Evolutionary conservation across 2,329 filamentous ascomycete species (phyloP).

Genomic region (Sporothrix humicola): DNA sequence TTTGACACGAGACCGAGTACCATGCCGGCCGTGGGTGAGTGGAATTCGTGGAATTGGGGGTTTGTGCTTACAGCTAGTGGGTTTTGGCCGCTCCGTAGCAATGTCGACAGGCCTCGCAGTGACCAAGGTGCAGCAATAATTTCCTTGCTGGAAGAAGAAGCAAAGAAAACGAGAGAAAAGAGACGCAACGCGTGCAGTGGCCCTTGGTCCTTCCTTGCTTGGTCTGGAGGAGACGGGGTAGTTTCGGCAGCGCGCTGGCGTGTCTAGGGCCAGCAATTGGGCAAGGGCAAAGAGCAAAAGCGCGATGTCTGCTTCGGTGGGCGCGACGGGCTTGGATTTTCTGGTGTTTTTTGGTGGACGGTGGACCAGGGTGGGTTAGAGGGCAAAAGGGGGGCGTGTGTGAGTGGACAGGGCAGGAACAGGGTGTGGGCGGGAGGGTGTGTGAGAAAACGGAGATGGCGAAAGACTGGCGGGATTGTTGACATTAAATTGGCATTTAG

Average conservation of each 20-base stretch:
- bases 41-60: slow-evolving; percentile 23
- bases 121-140: slow-evolving; percentile 25
- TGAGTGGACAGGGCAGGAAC: slow-evolving; percentile 8
- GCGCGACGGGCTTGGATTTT: slow-evolving; percentile 21
- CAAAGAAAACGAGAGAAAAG: neutral
- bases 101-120: slow-evolving; percentile 23
- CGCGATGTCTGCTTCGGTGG: slow-evolving; percentile 34
- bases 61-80: slow-evolving; percentile 28
- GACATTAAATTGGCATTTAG: slow-evolving; percentile 27
- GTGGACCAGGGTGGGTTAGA: slow-evolving; percentile 31
- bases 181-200: slow-evolving; percentile 12
- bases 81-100: slow-evolving; percentile 26
- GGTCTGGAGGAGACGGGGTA: slow-evolving; percentile 10
- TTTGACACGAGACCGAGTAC: slow-evolving; percentile 31
- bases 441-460: slow-evolving; percentile 28
- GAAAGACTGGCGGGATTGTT: slow-evolving; percentile 27
- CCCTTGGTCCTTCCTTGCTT: slow-evolving; percentile 24
- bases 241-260: slow-evolving; percentile 33
- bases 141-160: slow-evolving; percentile 21
- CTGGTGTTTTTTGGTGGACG: slow-evolving; percentile 10
- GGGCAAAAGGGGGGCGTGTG: slow-evolving; percentile 20
- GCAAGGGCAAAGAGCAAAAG: slow-evolving; percentile 28
- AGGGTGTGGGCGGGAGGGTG: slow-evolving; percentile 28
- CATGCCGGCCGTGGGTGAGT: slow-evolving; percentile 22
- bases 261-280: slow-evolving; percentile 34